phyloP scores from a whole-genome alignment of 768 basidiomycete genomes.

The Russula griseocarnosa region DNA sequence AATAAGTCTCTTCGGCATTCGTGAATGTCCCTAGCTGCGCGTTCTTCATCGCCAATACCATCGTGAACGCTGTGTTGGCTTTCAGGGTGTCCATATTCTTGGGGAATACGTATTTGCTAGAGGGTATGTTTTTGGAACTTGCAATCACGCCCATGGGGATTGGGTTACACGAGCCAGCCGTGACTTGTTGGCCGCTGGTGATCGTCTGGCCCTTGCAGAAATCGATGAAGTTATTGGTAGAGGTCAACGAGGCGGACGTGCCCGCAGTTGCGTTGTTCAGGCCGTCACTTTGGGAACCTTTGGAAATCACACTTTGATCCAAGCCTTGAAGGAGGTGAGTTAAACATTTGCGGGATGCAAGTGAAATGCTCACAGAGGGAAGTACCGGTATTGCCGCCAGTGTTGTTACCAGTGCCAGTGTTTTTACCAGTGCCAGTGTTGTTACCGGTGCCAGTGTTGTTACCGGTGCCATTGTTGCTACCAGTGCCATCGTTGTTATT shows the following conservation, averaged over 20 bases:
- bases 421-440: too few relatives aligned
- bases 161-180: conserved; percentile 54
- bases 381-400: conserved; percentile 44
- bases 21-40: conserved; percentile 54
- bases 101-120: conserved; percentile 50
- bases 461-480: too few relatives aligned
- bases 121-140: conserved; percentile 48
- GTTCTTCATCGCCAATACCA: conserved; percentile 45
- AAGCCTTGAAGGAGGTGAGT: conserved; percentile 33
- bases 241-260: conserved; percentile 55
- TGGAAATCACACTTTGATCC: conserved; percentile 47
- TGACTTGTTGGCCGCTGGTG: conserved; percentile 55
- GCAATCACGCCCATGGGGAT: conserved; percentile 59
- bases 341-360: not conserved
- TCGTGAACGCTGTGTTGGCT: conserved; percentile 49
- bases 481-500: not conserved
- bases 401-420: too few relatives aligned
- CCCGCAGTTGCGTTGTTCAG: conserved; percentile 38
- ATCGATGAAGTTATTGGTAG: conserved; percentile 72
- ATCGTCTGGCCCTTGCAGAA: conserved; percentile 53
- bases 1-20: conserved; percentile 50
- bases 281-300: conserved; percentile 54
- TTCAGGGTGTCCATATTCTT: conserved; percentile 43
- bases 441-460: not conserved
- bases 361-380: conserved; percentile 38